phyloP scores from a whole-genome alignment of 805 yeast species.

The Suhomyces kilbournensis region DNA sequence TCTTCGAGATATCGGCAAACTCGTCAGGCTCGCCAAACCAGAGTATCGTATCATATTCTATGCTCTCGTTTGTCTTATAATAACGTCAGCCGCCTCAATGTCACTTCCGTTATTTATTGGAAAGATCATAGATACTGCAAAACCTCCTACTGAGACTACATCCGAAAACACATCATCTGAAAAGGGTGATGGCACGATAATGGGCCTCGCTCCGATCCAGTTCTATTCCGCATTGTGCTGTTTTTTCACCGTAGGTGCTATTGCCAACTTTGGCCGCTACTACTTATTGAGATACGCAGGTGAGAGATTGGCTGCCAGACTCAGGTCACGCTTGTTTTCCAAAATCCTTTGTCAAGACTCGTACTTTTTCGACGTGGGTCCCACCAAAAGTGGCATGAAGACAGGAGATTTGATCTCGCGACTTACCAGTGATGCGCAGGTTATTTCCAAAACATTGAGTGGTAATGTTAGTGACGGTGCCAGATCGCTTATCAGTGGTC shows the following conservation, averaged over 20 bases:
- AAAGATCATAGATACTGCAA: constrained; percentile 73
- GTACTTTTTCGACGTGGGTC: constrained; percentile 81
- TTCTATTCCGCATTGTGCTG: constrained; percentile 63
- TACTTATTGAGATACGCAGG: constrained; percentile 74
- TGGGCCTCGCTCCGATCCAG: constrained; percentile 59
- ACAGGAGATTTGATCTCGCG: constrained; percentile 92
- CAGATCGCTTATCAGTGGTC: constrained; percentile 75
- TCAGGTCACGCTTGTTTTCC: constrained; percentile 73
- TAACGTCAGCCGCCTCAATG: constrained; percentile 80
- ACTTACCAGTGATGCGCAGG: constrained; percentile 81
- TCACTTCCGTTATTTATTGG: constrained; percentile 82
- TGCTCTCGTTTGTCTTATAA: constrained; percentile 62
- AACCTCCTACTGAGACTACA: constrained; percentile 18
- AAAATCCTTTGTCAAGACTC: constrained; percentile 83
- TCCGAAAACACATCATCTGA: neutral
- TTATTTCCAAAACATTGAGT: constrained; percentile 81
- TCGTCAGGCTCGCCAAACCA: constrained; percentile 17
- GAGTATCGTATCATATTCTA: constrained; percentile 15
- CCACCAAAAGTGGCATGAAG: constrained; percentile 46
- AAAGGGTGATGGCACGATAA: constrained; percentile 15
- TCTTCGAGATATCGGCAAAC: constrained; percentile 18
- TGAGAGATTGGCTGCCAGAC: constrained; percentile 80
- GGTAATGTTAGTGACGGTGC: constrained; percentile 92
- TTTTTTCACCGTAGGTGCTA: constrained; percentile 68
- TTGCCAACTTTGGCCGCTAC: constrained; percentile 80